Conservation (phyloP, 805 yeast genomes). For the Saccharomycopsis javanensis region DNA sequence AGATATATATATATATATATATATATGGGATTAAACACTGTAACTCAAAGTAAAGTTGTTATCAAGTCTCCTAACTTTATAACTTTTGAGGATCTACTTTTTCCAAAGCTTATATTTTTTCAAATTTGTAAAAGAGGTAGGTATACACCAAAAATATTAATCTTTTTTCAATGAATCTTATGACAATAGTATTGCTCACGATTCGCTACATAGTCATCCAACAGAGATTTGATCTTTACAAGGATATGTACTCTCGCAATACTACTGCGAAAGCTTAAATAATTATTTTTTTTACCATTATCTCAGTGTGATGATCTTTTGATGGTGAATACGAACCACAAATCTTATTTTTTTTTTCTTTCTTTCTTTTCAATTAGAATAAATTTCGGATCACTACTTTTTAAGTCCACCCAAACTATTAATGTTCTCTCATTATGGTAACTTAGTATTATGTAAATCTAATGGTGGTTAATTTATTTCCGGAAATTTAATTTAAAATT, state of each 20-base stretch:
- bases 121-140: background rate
- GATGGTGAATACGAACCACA: slow-evolving; percentile 69
- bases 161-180: no score
- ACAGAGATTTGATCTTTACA: no score
- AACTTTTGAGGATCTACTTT: background rate
- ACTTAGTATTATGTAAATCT: slow-evolving; percentile 54
- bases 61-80: background rate
- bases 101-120: background rate
- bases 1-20: no score
- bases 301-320: slow-evolving; percentile 44
- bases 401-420: slow-evolving; percentile 48
- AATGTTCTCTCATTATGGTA: slow-evolving; percentile 50
- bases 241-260: no score
- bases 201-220: no score
- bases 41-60: no score
- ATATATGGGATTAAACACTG: no score
- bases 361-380: slow-evolving; percentile 44
- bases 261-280: slow-evolving; percentile 21
- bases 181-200: no score
- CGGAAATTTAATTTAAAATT: slow-evolving; percentile 34
- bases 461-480: slow-evolving; percentile 59
- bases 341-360: slow-evolving; percentile 46
- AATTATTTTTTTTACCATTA: slow-evolving; percentile 48
- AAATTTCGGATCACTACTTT: slow-evolving; percentile 43
- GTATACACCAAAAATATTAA: no score